Evolutionary conservation across 1,139 yeast genomes (phyloP).

Genomic region (Kurtzmaniella natalensis): DNA sequence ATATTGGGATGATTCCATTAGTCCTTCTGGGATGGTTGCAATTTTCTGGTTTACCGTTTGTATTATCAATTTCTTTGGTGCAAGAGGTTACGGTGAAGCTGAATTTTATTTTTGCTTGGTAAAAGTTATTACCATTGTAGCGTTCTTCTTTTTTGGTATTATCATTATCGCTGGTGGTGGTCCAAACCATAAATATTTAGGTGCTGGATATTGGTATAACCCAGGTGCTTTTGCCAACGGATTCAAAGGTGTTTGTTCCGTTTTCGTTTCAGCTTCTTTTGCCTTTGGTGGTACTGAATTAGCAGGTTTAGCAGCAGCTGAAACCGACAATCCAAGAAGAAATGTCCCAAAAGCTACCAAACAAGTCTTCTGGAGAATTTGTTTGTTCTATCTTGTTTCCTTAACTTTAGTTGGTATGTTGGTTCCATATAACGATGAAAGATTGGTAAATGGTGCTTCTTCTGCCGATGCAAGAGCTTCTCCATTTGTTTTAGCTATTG

Average conservation of each 20-base stretch:
- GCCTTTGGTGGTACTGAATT: conserved; percentile 40
- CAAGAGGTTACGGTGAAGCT: conserved; percentile 31
- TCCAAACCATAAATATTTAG: conserved; percentile 22
- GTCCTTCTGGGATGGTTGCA: conserved; percentile 30
- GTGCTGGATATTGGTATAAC: conserved; percentile 25
- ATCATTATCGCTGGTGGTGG: conserved; percentile 33
- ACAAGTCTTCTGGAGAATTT: conserved; percentile 33
- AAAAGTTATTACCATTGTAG: conserved; percentile 29
- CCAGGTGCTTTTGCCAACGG: conserved; percentile 36
- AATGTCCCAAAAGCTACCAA: conserved; percentile 39
- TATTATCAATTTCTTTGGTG: conserved; percentile 31
- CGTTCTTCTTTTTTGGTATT: conserved; percentile 28
- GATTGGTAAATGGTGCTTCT: conserved; percentile 27
- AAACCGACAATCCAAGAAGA: conserved; percentile 34
- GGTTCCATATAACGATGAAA: conserved; percentile 29
- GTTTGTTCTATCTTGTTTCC: conserved; percentile 30
- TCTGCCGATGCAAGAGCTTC: conserved; percentile 40
- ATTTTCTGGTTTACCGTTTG: conserved; percentile 25
- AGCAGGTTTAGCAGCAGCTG: conserved; percentile 40
- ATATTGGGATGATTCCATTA: conserved; percentile 25
- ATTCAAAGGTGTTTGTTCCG: conserved; percentile 39
- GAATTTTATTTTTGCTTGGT: conserved; percentile 28
- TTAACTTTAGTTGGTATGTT: conserved; percentile 28
- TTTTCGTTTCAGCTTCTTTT: conserved; percentile 38
- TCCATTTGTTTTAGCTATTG: conserved; percentile 45